These are phyloP conservation scores for Lactifluus rugatus DNA, from an alignment of 768 basidiomycete species.

Conservation along the genomic window DNA sequence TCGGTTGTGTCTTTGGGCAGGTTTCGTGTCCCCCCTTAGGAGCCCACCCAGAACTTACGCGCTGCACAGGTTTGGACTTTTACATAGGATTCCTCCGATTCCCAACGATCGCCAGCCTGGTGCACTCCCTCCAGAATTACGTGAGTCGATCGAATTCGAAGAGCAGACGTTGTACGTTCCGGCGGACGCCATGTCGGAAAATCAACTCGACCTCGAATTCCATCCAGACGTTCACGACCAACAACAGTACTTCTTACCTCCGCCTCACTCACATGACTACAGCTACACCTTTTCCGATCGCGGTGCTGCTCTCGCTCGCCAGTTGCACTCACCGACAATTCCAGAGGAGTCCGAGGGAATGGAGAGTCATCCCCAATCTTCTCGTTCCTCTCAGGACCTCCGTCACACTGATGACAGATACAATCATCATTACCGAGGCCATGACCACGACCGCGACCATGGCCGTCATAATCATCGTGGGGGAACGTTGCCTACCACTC, in stretches of 20 bases:
- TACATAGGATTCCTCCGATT: constrained; percentile 87
- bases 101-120: constrained; percentile 49
- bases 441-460: constrained; percentile 12
- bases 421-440: constrained; percentile 4
- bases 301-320: constrained; percentile 6
- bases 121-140: constrained; percentile 46
- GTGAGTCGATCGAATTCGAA: constrained; percentile 43
- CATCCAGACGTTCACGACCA: constrained; percentile 21
- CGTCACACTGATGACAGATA: neutral
- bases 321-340: constrained; percentile 12
- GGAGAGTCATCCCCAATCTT: constrained; percentile 9
- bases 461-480: constrained; percentile 14
- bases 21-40: constrained; percentile 23
- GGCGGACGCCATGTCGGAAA: constrained; percentile 57
- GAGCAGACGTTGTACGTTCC: constrained; percentile 66
- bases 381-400: constrained; percentile 15
- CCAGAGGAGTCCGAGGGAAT: constrained; percentile 15
- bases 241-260: constrained; percentile 20
- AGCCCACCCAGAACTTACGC: neutral
- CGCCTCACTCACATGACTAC: constrained; percentile 15
- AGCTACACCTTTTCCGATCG: constrained; percentile 19
- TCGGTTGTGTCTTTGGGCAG: constrained; percentile 94
- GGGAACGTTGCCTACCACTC: neutral
- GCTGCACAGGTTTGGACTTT: constrained; percentile 62
- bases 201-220: constrained; percentile 23